Evolutionary conservation across 2,329 filamentous ascomycete species (phyloP), one percentile per base, ranked within the genome.

Genomic region (Nothophaeocryptopus gaeumannii): DNA sequence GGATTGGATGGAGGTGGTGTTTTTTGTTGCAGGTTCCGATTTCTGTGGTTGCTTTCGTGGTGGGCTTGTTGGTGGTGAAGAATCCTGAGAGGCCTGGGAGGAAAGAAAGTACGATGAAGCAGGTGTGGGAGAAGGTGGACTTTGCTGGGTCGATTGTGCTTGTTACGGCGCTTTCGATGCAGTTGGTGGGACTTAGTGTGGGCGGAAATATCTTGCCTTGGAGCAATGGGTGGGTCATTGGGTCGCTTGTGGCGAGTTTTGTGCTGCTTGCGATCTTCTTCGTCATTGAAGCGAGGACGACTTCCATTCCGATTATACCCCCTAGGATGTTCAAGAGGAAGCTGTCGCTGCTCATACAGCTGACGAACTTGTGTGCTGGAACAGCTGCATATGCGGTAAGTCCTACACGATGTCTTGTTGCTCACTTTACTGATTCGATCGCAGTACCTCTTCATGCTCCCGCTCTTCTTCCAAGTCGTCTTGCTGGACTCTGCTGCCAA

Each of bases 391-490:
- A 85, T 63, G 80, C 79, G 20, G 20, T 26, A 26, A 12, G 81
- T 84, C 20, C 3, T 4, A 26, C 20, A 26, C 20, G 7, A 63
- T 65, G 79, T 72, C 16, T 26, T 20, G 13, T 34, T n/a, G 45
- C 5, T 8, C 29, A 49, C 15, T 33, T 16, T 5, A 14, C 46
- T 26, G 20, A 26, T 26, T 26, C 20, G 20, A 26, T 26, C 20
- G 20, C 20, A 26, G 71, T 75, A 73, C 49, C 66, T 77, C n/a
- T 77, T 77, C 56, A 75, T 70, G 38, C 64, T 75, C 1, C 73
- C 74, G 1, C 62, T 77, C 0, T 71, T 75, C 50, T 76, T 88
- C 70, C 86, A 89, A 65, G 85, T 83, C 33, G 85, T 89, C 20
- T 82, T 88, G 40, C 76, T 86, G 44, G 74, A 77, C 39, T 73